Evolutionary conservation across 2,329 filamentous ascomycete genomes (phyloP), one percentile per base, ranked within the genome.

Genomic region (Ophiostoma novo-ulmi): DNA sequence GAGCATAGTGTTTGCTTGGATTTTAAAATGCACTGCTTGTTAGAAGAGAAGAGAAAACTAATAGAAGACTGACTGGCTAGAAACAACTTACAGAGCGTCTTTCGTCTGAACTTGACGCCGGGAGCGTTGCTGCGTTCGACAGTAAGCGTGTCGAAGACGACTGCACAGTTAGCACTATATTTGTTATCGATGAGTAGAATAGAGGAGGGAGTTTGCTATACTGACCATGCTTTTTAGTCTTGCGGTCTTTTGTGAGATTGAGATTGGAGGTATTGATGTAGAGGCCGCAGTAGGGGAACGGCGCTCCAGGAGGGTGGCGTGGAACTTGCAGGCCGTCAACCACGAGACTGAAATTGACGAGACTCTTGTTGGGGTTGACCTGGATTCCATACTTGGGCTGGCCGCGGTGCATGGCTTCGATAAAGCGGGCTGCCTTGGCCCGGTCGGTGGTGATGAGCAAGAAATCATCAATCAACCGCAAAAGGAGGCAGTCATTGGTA

Each of bases 391-490:
- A 98, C 44, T 89, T 85, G 0, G 90, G 87, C 48, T 95, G 79
- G 1, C 94, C 94, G 0, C 80, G 79, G 75, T 97, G 90, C 94
- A 99, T 97, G 20, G 86, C 84, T 71, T 88, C 81, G 26, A 97
- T 83, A 77, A 99, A 98, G 1, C 80, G 82, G 71, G 83, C 83
- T 0, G 93, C 94, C 75, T 94, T 88, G 8, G 78, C 74, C 69
- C 80, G 82, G 67, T 92, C 85, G 0, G 89, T 88, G 0, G 91
- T 97, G 76, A 99, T 89, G 65, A 99, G 86, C 5, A 98, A 82
- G 75, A 98, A 99, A 76, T 99, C 95, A 75, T 99, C 95, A 61
- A 97, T 92, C 11, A 97, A 84, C 20, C 95, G 86, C 69, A 98
- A 79, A 8, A 99, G 82, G 2, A 97, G 79, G 67, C 86, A 89